Percentiles rank a stretch among this genome's conserved stretches.
These are phyloP conservation scores for Amborella trichopoda DNA, from an alignment of 164 flowering plant genomes.

Conservation along the genomic window DNA sequence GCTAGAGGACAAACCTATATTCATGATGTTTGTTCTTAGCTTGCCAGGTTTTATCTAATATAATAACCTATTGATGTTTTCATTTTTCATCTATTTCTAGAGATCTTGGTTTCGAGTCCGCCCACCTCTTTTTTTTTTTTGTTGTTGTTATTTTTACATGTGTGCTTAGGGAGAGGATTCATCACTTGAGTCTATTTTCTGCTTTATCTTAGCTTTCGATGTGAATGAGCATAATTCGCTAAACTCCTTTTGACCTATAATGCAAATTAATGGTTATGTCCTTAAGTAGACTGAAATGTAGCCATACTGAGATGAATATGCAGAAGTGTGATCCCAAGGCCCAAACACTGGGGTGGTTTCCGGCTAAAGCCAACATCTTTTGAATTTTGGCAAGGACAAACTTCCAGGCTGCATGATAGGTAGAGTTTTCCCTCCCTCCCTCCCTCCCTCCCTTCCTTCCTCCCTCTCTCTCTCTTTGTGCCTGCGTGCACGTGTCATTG, in stretches of 20 bases:
- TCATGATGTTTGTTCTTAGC: too few species aligned
- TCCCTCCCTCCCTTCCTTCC: neutral
- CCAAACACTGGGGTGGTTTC: constrained; percentile 91
- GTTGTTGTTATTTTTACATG: too few species aligned
- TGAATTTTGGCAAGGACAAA: constrained; percentile 98
- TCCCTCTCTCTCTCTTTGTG: neutral
- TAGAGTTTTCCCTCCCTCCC: constrained; percentile 7
- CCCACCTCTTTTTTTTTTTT: too few species aligned
- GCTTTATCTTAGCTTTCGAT: neutral
- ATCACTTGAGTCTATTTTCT: neutral
- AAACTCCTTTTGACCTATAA: neutral
- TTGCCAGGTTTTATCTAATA: too few species aligned
- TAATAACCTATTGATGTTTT: too few species aligned
- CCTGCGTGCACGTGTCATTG: neutral
- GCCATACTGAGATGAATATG: constrained; percentile 9
- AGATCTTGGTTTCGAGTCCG: too few species aligned
- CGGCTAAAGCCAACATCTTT: constrained; percentile 63
- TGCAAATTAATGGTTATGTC: neutral
- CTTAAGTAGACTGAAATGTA: neutral
- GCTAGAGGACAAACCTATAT: too few species aligned
- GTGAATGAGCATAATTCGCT: neutral
- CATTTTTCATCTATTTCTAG: too few species aligned
- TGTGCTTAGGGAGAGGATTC: neutral
- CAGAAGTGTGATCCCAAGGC: constrained; percentile 88
- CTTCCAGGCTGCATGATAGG: constrained; percentile 92